Evolutionary conservation across 2,329 filamentous ascomycete genomes (phyloP).

Genomic region (Fonsecaea multimorphosa): DNA sequence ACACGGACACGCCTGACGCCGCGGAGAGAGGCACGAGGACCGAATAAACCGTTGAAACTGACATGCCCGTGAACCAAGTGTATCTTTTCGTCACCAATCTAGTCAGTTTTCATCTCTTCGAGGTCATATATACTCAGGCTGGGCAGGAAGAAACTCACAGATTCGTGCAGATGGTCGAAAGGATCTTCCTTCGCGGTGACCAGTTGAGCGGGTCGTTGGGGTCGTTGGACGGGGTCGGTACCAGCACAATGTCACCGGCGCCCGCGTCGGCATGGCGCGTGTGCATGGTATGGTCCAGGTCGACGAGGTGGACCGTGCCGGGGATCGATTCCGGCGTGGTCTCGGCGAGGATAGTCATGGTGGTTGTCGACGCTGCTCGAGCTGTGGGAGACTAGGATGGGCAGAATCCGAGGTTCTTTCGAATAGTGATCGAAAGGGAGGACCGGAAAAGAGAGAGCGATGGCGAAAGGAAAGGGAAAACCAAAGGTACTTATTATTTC

Average conservation of each 20-base stretch:
- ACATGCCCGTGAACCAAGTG: conserved; percentile 44
- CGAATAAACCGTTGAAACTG: conserved; percentile 44
- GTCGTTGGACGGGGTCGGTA: conserved; percentile 47
- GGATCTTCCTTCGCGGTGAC: conserved; percentile 44
- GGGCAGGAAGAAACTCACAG: conserved; percentile 41
- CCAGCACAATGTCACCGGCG: conserved; percentile 44
- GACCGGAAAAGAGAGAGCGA: too few species aligned
- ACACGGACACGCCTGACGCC: conserved; percentile 51
- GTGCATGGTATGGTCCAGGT: conserved; percentile 42
- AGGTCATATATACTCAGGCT: too few species aligned
- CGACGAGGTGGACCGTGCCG: conserved; percentile 49
- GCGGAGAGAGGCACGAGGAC: conserved; percentile 48
- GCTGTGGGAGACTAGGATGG: too few species aligned
- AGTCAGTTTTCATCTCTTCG: conserved; percentile 29
- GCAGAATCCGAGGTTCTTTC: too few species aligned
- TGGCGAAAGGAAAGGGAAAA: too few species aligned
- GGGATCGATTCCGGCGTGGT: conserved; percentile 38
- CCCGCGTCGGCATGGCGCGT: conserved; percentile 30
- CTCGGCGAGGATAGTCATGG: conserved; percentile 10
- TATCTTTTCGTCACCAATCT: conserved; percentile 42
- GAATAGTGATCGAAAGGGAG: background rate
- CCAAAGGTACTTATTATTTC: too few species aligned
- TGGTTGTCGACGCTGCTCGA: background rate
- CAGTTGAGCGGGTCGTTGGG: conserved; percentile 52
- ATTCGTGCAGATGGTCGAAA: conserved; percentile 45